A percentile compares a stretch with the other conserved stretches of the same genome.
phyloP scores from a whole-genome alignment of 129 eudicot genomes.

The Flaveria linearis region DNA sequence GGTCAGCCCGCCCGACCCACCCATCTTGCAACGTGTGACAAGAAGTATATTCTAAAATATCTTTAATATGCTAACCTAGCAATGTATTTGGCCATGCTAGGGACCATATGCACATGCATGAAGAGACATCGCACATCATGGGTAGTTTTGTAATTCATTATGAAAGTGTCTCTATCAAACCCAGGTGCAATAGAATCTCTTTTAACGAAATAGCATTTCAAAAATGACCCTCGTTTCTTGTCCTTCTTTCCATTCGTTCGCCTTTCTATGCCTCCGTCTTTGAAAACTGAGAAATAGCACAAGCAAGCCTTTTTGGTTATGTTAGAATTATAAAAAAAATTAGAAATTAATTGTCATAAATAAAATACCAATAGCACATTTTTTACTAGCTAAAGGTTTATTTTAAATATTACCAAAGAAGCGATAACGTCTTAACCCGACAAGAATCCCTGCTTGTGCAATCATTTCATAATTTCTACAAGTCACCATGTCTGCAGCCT shows the following conservation, averaged over 20 bases:
- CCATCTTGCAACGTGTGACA: neutral
- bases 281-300: constrained; percentile 49
- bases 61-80: constrained; percentile 54
- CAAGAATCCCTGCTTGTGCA: constrained; percentile 53
- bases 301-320: neutral
- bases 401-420: constrained; percentile 54
- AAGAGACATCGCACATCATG: constrained; percentile 60
- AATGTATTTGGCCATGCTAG: constrained; percentile 63
- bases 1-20: neutral
- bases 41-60: neutral
- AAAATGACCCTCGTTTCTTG: constrained; percentile 37
- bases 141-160: constrained; percentile 28
- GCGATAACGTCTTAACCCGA: constrained; percentile 57
- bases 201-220: constrained; percentile 59
- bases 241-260: constrained; percentile 26
- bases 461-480: constrained; percentile 30
- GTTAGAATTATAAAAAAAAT: neutral
- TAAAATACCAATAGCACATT: neutral
- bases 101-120: constrained; percentile 68
- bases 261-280: constrained; percentile 67
- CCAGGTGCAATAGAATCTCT: constrained; percentile 44
- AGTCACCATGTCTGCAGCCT: constrained; percentile 10
- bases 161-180: constrained; percentile 23
- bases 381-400: constrained; percentile 14
- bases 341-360: neutral